A percentile compares a stretch with the other conserved stretches of the same genome.
phyloP scores from a whole-genome alignment of 768 basidiomycete genomes.

The Auricularia cornea region DNA sequence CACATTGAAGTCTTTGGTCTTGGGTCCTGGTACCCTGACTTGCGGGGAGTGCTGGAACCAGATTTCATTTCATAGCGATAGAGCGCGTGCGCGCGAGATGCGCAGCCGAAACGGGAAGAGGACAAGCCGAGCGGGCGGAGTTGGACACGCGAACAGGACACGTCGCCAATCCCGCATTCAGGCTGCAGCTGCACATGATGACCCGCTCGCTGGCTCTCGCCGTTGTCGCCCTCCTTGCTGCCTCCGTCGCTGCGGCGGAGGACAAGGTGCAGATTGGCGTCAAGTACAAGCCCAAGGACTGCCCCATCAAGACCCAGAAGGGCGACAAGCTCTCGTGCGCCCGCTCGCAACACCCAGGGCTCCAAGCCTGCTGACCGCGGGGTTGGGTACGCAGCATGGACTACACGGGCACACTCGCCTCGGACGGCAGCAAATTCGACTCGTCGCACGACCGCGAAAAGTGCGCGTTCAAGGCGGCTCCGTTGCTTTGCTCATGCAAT shows the following conservation, averaged over 20 bases:
- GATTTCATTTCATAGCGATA: too few species aligned
- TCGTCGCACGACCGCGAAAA: conserved; percentile 8
- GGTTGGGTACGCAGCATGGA: background rate
- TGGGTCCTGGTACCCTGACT: too few species aligned
- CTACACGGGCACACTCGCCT: conserved; percentile 7
- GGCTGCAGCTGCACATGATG: too few species aligned
- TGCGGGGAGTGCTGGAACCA: too few species aligned
- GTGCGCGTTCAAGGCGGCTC: background rate
- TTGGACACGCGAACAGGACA: too few species aligned
- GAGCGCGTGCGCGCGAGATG: too few species aligned
- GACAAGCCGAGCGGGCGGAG: too few species aligned
- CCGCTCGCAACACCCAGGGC: too few species aligned
- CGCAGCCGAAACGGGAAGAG: too few species aligned
- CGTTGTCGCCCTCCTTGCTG: conserved; percentile 1
- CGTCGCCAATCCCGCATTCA: too few species aligned
- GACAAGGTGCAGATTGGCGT: conserved; percentile 3
- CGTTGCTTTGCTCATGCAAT: background rate
- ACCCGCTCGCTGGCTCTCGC: background rate
- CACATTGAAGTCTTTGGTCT: too few species aligned
- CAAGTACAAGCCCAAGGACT: conserved; percentile 1
- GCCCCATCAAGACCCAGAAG: conserved; percentile 2
- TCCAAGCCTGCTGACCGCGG: too few species aligned
- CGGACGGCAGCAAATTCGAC: conserved; percentile 9
- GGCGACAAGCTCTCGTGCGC: conserved; percentile 1
- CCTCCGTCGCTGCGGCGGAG: background rate